phyloP scores from a whole-genome alignment of 768 basidiomycete species.

The Hortiboletus flavorubellus region DNA sequence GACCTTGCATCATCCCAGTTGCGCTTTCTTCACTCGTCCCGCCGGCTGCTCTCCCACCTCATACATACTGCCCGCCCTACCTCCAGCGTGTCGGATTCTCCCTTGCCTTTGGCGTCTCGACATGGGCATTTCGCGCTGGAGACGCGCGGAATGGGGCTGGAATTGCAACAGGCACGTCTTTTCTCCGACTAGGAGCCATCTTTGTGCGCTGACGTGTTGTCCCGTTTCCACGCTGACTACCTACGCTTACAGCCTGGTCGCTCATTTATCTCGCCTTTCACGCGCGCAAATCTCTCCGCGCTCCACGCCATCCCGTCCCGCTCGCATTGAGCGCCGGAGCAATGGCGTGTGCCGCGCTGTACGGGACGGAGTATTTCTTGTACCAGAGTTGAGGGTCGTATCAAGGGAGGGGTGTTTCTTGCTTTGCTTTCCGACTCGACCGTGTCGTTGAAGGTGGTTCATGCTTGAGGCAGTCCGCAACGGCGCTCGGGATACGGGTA shows the following conservation, averaged over 20 bases:
- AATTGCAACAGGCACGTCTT: constrained; percentile 32
- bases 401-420: background rate
- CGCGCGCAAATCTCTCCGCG: constrained; percentile 29
- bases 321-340: constrained; percentile 33
- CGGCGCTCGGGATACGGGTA: background rate
- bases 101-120: constrained; percentile 41
- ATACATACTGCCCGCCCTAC: constrained; percentile 38
- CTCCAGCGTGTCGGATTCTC: constrained; percentile 43
- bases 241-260: constrained; percentile 37
- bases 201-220: background rate
- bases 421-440: background rate
- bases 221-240: background rate
- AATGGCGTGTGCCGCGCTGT: constrained; percentile 24
- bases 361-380: constrained; percentile 29
- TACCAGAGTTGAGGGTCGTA: constrained; percentile 22
- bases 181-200: background rate
- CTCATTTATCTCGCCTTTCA: constrained; percentile 44
- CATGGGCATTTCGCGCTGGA: constrained; percentile 39
- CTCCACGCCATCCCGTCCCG: constrained; percentile 33
- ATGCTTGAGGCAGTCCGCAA: background rate
- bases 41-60: constrained; percentile 28
- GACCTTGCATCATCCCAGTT: constrained; percentile 24
- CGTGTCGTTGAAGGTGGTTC: background rate
- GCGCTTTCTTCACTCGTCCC: constrained; percentile 36
- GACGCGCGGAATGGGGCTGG: constrained; percentile 45